phyloP scores from a whole-genome alignment of 2,329 filamentous ascomycete species.

The Fusarium sp. region DNA sequence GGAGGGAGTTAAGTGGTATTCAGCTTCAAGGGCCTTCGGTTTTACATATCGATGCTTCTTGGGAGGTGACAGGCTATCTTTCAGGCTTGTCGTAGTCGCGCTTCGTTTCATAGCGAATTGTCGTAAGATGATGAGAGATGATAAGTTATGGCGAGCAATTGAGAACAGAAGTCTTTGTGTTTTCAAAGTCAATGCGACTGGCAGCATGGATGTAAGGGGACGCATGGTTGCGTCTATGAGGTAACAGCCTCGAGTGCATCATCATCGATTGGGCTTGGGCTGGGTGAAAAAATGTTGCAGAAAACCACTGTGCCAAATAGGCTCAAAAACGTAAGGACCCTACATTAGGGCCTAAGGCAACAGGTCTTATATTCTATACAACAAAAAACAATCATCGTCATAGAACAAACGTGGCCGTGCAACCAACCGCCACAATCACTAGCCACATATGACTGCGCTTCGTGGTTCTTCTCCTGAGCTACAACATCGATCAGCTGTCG shows the following conservation, averaged over 20 bases:
- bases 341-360: too few relatives aligned
- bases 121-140: background rate
- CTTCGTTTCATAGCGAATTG: slow-evolving; percentile 22
- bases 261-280: background rate
- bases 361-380: too few relatives aligned
- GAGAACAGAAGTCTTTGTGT: fast-evolving
- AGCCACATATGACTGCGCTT: background rate
- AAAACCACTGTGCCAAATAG: too few relatives aligned
- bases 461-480: background rate
- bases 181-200: too few relatives aligned
- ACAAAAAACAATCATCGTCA: slow-evolving; percentile 18
- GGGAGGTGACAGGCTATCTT: background rate
- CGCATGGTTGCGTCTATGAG: slow-evolving; percentile 3
- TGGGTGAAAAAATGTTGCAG: too few relatives aligned
- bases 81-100: background rate
- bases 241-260: background rate
- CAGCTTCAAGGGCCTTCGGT: background rate
- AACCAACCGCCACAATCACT: background rate
- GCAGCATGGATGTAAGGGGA: background rate
- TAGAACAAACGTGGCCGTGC: slow-evolving; percentile 16
- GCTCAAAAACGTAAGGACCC: too few relatives aligned
- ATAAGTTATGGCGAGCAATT: fast-evolving
- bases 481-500: background rate
- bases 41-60: slow-evolving; percentile 14
- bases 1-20: slow-evolving; percentile 29